Evolutionary conservation across 345 rosid genomes (phyloP), one percentile per base, ranked within the genome.

Genomic region (Toxicodendron radicans): DNA sequence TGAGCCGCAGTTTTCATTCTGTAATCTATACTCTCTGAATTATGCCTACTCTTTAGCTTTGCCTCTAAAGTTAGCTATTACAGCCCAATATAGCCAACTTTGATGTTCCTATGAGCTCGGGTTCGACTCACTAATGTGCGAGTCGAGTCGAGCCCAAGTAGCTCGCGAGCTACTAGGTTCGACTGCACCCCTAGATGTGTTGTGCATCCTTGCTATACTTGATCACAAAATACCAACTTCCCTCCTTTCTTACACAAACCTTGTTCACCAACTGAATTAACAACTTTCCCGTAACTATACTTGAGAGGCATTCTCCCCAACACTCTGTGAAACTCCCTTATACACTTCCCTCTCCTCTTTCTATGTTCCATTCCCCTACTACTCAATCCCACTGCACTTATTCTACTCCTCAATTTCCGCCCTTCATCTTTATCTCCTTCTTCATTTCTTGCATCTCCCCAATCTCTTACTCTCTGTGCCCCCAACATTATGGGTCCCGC

Each of bases 361-460:
- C 94, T 83, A 35, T 91, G 97, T 77, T 89, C 87, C 46, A 27
- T 51, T 79, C 77, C 82, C 79, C 94, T 82, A 64, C 90, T 87
- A 41, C 97, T 91, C 86, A 91, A 27, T 21, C 97, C 97, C 70
- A 61, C 97, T 21, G 80, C 79, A 17, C 74, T 82, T 7, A 89
- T 81, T 16, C 76, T 75, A n/a, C 71, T 69, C 73, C 69, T 70
- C 69, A 56, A 58, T 57, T 78, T 72, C 61, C 1, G 27, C 66
- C 58, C 64, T 23, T 46, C 71, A 49, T 59, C 35, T 7, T 58
- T 53, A 5, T 30, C 68, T 14, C n/a, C 32, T 0, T 10, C 68
- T 3, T 86, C 83, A 4, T 91, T 91, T 30, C 93, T 83, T 0
- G 93, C 80, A 82, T 91, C 94, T 73, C 94, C 97, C 92, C 92